phyloP scores from a whole-genome alignment of 371 early-diverging fungal genomes.

The Mortierella sp. region DNA sequence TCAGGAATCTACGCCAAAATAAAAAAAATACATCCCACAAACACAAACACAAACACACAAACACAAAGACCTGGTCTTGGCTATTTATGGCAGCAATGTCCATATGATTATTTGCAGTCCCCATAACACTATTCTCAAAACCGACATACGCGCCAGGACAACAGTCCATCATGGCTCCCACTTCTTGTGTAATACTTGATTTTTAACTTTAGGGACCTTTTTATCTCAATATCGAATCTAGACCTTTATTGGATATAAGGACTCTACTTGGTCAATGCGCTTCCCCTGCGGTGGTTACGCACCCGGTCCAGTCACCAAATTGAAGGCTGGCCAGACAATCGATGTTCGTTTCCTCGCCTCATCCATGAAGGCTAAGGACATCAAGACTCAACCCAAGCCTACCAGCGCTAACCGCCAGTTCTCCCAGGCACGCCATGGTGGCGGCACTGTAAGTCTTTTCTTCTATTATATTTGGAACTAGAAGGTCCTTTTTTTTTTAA shows the following conservation, averaged over 20 bases:
- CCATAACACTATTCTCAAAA: too few species aligned
- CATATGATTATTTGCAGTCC: too few species aligned
- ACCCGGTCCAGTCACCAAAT: conserved; percentile 36
- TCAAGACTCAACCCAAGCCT: conserved; percentile 42
- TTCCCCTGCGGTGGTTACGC: conserved; percentile 53
- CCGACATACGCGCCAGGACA: too few species aligned
- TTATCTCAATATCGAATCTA: conserved; percentile 1
- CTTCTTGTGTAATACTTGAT: too few species aligned
- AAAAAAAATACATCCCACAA: too few species aligned
- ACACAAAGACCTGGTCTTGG: too few species aligned
- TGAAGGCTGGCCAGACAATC: conserved; percentile 47
- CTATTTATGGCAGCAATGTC: too few species aligned
- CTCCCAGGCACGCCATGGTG: conserved; percentile 55
- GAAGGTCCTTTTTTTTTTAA: not conserved
- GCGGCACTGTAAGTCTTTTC: conserved; percentile 41
- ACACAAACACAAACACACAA: not conserved
- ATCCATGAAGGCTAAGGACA: conserved; percentile 29
- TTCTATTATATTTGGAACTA: too few species aligned
- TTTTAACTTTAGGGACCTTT: too few species aligned
- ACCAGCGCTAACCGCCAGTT: conserved; percentile 26
- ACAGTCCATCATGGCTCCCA: too few species aligned
- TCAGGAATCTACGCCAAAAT: not conserved
- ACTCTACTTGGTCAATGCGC: conserved; percentile 26
- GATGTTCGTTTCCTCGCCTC: conserved; percentile 51
- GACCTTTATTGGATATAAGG: conserved; percentile 50